These are phyloP conservation scores for Salix purpurea DNA, from an alignment of 345 rosid genomes.

Conservation along the genomic window DNA sequence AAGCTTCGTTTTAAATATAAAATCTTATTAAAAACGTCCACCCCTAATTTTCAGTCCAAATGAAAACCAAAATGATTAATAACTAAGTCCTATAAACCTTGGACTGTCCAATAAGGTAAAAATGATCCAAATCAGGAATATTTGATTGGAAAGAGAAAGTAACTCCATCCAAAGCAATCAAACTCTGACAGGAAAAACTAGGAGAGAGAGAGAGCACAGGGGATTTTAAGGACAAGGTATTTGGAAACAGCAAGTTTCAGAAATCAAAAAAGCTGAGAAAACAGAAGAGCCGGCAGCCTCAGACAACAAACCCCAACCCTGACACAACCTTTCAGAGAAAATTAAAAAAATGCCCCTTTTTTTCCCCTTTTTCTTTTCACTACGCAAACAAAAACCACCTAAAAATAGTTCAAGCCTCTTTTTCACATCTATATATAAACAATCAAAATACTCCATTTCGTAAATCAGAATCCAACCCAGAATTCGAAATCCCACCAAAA, in stretches of 20 bases:
- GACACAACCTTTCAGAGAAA: slow-evolving; percentile 12
- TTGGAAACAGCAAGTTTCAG: neutral
- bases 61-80: neutral
- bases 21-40: neutral
- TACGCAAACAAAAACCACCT: neutral
- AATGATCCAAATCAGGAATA: neutral
- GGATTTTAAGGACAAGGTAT: neutral
- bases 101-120: neutral
- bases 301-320: slow-evolving; percentile 19
- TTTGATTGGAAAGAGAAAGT: slow-evolving; percentile 6
- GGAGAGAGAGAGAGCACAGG: neutral
- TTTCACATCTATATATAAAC: neutral
- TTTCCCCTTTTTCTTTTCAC: neutral
- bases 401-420: neutral
- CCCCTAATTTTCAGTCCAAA: neutral
- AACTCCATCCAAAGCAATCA: slow-evolving; percentile 1
- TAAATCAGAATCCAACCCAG: neutral
- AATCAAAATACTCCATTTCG: neutral
- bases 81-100: neutral
- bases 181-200: neutral
- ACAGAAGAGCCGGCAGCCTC: slow-evolving; percentile 10
- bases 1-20: neutral
- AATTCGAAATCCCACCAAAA: neutral
- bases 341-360: neutral
- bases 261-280: slow-evolving; percentile 9